Evolutionary conservation across 2,329 filamentous ascomycete species (phyloP).

Genomic region (Cryphonectria carpinicola): DNA sequence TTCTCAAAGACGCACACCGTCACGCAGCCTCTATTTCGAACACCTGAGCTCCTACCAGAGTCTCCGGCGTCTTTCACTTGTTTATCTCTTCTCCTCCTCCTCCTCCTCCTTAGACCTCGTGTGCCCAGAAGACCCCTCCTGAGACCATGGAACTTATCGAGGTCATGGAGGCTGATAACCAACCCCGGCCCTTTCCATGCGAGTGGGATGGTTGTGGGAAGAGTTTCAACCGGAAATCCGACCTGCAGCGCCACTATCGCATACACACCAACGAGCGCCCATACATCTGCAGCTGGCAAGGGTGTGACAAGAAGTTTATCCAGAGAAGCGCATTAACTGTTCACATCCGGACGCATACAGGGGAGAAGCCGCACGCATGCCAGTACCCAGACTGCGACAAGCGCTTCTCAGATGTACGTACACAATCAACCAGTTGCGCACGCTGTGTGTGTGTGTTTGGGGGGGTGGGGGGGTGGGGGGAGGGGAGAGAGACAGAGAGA

Average conservation of each 20-base stretch:
- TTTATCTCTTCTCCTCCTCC: background rate
- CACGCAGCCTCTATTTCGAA: background rate
- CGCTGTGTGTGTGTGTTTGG: background rate
- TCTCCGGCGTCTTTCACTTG: background rate
- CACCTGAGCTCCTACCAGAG: background rate
- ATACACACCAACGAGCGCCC: constrained; percentile 75
- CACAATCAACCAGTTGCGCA: background rate
- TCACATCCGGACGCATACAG: constrained; percentile 71
- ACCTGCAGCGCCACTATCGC: constrained; percentile 70
- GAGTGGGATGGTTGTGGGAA: constrained; percentile 66
- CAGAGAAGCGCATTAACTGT: constrained; percentile 72
- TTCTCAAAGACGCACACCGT: background rate
- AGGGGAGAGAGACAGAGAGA: no score
- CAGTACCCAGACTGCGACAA: constrained; percentile 68
- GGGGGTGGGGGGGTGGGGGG: no score
- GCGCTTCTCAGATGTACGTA: constrained; percentile 69
- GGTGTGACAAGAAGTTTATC: constrained; percentile 72
- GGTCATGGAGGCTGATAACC: constrained; percentile 66
- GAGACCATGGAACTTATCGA: constrained; percentile 63
- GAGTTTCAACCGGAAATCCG: constrained; percentile 74
- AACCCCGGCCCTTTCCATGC: constrained; percentile 65
- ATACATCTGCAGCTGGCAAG: constrained; percentile 62
- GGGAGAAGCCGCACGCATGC: constrained; percentile 73
- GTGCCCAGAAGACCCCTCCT: background rate
- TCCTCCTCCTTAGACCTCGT: no score